phyloP scores from a whole-genome alignment of 352 stramenopile genomes.

The Halophytophthora batemanensis region DNA sequence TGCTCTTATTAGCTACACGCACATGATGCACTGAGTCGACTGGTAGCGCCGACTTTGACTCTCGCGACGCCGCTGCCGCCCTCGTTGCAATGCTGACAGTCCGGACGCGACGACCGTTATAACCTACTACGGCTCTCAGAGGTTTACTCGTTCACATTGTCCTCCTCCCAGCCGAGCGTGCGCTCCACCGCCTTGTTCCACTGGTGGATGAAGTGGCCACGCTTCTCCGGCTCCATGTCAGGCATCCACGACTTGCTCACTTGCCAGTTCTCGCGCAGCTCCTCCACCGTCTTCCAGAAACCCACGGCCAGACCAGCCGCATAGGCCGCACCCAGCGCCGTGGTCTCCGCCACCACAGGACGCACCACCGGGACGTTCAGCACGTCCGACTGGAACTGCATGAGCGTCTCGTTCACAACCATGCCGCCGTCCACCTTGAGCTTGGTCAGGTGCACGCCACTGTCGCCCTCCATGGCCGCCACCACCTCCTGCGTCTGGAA shows the following conservation, averaged over 20 bases:
- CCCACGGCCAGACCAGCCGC: conserved; percentile 96
- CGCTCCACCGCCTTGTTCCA: conserved; percentile 85
- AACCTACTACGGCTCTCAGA: conserved; percentile 22
- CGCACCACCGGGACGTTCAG: conserved; percentile 92
- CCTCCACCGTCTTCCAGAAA: conserved; percentile 91
- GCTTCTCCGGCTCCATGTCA: conserved; percentile 59
- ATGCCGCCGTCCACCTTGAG: conserved; percentile 98
- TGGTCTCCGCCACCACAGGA: conserved; percentile 96
- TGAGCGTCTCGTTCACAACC: conserved; percentile 95
- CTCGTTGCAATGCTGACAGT: too few species aligned
- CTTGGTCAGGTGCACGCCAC: conserved; percentile 84
- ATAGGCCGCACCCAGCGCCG: conserved; percentile 95
- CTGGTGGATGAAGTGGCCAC: conserved; percentile 57
- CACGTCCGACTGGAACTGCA: conserved; percentile 99
- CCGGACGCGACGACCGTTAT: conserved; percentile 7
- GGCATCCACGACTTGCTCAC: conserved; percentile 70
- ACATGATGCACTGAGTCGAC: too few species aligned
- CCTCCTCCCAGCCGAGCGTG: conserved; percentile 83
- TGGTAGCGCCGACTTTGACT: too few species aligned
- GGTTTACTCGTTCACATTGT: conserved; percentile 18
- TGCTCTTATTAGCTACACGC: too few species aligned
- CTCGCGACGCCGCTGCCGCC: too few species aligned
- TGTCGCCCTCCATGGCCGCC: conserved; percentile 92
- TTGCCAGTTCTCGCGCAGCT: conserved; percentile 83
- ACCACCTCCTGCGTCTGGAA: conserved; percentile 96